Conservation (phyloP, 2,329 filamentous ascomycete species). For the Nannizziopsis arthrosporioides region DNA sequence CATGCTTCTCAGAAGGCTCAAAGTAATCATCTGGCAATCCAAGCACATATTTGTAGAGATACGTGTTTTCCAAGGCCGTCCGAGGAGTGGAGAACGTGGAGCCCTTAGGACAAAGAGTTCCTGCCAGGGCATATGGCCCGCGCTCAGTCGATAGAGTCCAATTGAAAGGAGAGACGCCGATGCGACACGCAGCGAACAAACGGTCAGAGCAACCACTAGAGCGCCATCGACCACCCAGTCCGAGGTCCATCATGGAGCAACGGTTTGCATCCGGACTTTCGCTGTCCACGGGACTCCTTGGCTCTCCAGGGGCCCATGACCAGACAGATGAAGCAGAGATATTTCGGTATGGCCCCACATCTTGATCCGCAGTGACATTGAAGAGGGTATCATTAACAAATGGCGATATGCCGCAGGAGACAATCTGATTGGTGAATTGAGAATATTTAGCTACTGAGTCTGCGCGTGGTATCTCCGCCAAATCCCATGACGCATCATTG, state of each 20-base stretch:
- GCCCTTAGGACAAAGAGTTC: slow-evolving; percentile 38
- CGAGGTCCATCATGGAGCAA: slow-evolving; percentile 45
- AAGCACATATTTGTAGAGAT: slow-evolving; percentile 39
- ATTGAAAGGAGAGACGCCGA: slow-evolving; percentile 42
- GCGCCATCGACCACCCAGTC: slow-evolving; percentile 45
- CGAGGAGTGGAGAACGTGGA: slow-evolving; percentile 47
- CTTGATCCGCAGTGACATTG: slow-evolving; percentile 39
- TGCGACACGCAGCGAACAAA: slow-evolving; percentile 47
- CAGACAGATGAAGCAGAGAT: slow-evolving; percentile 44
- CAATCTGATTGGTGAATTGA: slow-evolving; percentile 30
- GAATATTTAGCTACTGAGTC: slow-evolving; percentile 24
- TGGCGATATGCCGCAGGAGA: slow-evolving; percentile 50
- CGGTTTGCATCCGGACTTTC: slow-evolving; percentile 31
- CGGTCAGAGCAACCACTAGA: slow-evolving; percentile 44
- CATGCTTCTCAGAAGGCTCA: slow-evolving; percentile 20
- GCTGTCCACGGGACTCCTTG: slow-evolving; percentile 32
- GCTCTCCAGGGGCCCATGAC: slow-evolving; percentile 50
- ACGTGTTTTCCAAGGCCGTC: slow-evolving; percentile 52
- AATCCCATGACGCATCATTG: slow-evolving; percentile 44
- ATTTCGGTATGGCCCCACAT: slow-evolving; percentile 38
- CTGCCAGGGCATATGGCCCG: slow-evolving; percentile 36
- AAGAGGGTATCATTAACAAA: slow-evolving; percentile 47
- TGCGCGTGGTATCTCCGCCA: slow-evolving; percentile 22
- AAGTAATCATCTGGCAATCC: slow-evolving; percentile 21
- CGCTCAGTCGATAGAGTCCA: slow-evolving; percentile 43